A percentile compares a stretch with the other conserved stretches of the same genome.
These are phyloP conservation scores for Tetradesmus obliquus DNA, from an alignment of 139 green algal species.

Conservation along the genomic window DNA sequence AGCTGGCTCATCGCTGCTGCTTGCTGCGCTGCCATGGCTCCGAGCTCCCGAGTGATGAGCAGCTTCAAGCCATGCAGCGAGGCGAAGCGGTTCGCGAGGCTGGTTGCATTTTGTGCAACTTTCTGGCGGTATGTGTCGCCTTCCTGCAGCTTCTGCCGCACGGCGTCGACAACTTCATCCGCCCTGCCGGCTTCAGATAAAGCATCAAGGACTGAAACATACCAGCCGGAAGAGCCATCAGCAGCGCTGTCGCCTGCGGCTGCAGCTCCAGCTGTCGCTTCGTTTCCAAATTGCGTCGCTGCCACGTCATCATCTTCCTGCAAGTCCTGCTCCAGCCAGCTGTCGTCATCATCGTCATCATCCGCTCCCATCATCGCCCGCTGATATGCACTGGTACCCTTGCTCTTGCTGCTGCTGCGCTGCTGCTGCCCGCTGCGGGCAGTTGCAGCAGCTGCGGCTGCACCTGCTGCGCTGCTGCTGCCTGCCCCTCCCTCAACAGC, in stretches of 20 bases:
- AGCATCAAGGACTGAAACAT: slow-evolving; percentile 6
- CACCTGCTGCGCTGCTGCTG: slow-evolving; percentile 1
- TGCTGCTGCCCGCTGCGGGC: not conserved
- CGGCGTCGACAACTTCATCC: slow-evolving; percentile 6
- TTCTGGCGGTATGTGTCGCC: slow-evolving; percentile 26
- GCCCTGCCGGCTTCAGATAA: not conserved
- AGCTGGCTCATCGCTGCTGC: not conserved
- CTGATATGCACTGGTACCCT: not conserved
- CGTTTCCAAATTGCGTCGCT: not conserved
- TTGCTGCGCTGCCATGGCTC: slow-evolving; percentile 45
- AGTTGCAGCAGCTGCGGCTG: not conserved
- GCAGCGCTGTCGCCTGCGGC: not conserved
- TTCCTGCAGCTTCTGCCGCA: slow-evolving; percentile 22
- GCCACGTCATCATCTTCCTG: slow-evolving; percentile 1
- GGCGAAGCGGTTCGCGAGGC: slow-evolving; percentile 25
- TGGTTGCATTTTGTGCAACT: slow-evolving; percentile 28
- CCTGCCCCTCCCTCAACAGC: not conserved
- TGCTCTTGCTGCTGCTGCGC: not conserved
- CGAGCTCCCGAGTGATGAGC: slow-evolving; percentile 67
- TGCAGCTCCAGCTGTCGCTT: slow-evolving; percentile 1
- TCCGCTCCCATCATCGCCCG: not conserved
- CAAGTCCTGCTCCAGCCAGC: not conserved
- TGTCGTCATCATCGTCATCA: not conserved
- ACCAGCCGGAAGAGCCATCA: not conserved
- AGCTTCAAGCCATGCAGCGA: slow-evolving; percentile 49